Evolutionary conservation across 2,329 filamentous ascomycete species (phyloP), one percentile per base, ranked within the genome.

Genomic region (Ophiostoma sp.): DNA sequence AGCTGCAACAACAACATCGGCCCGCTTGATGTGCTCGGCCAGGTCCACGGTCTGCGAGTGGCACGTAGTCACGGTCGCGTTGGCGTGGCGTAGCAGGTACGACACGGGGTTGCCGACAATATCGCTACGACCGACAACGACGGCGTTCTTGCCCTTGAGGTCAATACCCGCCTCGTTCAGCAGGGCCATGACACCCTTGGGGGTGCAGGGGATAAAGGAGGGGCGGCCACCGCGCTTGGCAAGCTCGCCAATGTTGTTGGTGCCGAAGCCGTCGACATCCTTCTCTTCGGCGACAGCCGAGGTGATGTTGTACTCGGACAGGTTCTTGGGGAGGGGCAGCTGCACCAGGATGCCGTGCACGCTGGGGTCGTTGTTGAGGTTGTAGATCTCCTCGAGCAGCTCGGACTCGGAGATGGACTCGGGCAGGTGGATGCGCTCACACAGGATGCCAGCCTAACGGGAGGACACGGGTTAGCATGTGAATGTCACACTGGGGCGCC

Each of bases 101-200:
- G 94, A 97, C 76, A 98, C 93, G 18, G 95, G 95, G 78, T 93
- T 96, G 73, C 95, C 95, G 45, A 99, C 95, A 75, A 99, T 99
- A 77, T 99, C 94, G 78, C 94, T 98, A 70, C 95, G 87, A 65
- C 95, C 95, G 65, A 99, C 83, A 16, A 99, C 94, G 2, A 98
- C 94, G 45, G 95, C 95, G 74, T 94, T 89, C 84, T 98, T 98
- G 74, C 95, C 95, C 67, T 85, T 86, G 67, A 95, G 82, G 68
- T 96, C 87, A 55, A 99, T 86, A 7, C 93, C 93, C 27, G 89
- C 87, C 78, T 95, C 91, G 76, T 92, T 80, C 69, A 99, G 83
- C 73, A 99, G 84, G 58, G 91, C 90, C 93, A 99, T 98, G 76
- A 97, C 91, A 75, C 95, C 95, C 81, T 97, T 94, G 66, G 95